Conservation (phyloP, 108 stramenopile species). For the Nitzschia sp. region DNA sequence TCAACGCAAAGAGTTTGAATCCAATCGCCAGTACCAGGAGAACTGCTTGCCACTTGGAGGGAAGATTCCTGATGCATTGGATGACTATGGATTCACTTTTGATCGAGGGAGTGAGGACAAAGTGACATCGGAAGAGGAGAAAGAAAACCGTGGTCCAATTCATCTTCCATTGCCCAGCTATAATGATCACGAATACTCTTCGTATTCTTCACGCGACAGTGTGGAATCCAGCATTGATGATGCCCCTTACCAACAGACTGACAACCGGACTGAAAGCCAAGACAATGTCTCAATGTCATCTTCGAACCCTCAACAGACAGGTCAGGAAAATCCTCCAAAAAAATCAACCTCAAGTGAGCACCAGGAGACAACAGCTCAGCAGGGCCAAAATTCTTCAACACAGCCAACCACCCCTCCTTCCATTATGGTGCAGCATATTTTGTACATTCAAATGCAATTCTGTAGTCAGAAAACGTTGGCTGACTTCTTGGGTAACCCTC, state of each 20-base stretch:
- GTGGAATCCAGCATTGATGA: slow-evolving; percentile 24
- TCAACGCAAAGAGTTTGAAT: neutral
- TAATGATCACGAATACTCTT: neutral
- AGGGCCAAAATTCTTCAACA: neutral
- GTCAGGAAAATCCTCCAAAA: neutral
- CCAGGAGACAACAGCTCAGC: neutral
- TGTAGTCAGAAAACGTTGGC: slow-evolving; percentile 87
- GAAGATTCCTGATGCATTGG: slow-evolving; percentile 15
- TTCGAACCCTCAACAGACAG: neutral
- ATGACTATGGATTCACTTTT: slow-evolving; percentile 51
- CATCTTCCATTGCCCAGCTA: neutral
- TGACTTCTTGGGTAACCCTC: slow-evolving; percentile 68
- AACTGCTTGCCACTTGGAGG: slow-evolving; percentile 12
- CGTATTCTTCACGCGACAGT: neutral
- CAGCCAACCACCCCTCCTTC: slow-evolving; percentile 6
- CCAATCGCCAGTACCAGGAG: slow-evolving; percentile 11
- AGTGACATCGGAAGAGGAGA: neutral
- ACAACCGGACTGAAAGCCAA: neutral
- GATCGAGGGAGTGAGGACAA: slow-evolving; percentile 29
- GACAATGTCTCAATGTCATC: neutral
- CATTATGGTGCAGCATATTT: slow-evolving; percentile 43
- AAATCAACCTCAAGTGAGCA: neutral
- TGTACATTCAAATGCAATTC: slow-evolving; percentile 98
- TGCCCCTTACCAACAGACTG: neutral
- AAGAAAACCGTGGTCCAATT: no score